phyloP scores from a whole-genome alignment of 768 basidiomycete genomes.

The Lentinus tigrinus region DNA sequence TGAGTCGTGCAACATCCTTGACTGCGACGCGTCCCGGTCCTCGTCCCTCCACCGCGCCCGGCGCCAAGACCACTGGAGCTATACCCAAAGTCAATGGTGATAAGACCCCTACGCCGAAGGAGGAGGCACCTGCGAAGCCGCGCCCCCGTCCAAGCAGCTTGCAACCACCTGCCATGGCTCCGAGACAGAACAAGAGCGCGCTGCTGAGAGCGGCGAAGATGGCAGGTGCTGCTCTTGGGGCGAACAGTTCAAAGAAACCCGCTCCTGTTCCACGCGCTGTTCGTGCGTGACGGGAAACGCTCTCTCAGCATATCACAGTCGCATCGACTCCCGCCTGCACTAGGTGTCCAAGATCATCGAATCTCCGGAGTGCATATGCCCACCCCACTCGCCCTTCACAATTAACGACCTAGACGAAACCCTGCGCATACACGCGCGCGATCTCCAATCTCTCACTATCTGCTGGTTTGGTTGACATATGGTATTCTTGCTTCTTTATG shows the following conservation, averaged over 20 bases:
- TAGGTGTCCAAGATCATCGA: neutral
- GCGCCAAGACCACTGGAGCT: neutral
- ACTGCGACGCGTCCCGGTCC: neutral
- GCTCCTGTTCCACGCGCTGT: conserved; percentile 12
- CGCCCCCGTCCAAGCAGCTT: conserved; percentile 59
- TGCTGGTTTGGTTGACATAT: neutral
- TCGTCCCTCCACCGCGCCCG: conserved; percentile 5
- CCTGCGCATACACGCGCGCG: neutral
- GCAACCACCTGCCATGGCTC: conserved; percentile 59
- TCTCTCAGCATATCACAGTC: neutral
- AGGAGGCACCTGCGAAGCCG: conserved; percentile 27
- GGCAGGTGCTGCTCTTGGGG: conserved; percentile 31
- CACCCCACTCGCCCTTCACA: neutral
- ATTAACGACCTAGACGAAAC: neutral
- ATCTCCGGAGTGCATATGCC: neutral
- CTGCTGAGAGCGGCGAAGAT: conserved; percentile 67
- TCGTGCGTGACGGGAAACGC: conserved; percentile 3
- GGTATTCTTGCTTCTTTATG: conserved; percentile 16
- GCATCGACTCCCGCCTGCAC: neutral
- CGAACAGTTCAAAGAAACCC: conserved; percentile 11
- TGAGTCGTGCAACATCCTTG: conserved; percentile 9
- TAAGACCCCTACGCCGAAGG: neutral
- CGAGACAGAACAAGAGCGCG: conserved; percentile 75
- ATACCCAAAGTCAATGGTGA: neutral
- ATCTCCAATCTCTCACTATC: conserved; percentile 1